These are phyloP conservation scores for Crassisporium funariophilum DNA, from an alignment of 768 basidiomycete species.

Conservation along the genomic window DNA sequence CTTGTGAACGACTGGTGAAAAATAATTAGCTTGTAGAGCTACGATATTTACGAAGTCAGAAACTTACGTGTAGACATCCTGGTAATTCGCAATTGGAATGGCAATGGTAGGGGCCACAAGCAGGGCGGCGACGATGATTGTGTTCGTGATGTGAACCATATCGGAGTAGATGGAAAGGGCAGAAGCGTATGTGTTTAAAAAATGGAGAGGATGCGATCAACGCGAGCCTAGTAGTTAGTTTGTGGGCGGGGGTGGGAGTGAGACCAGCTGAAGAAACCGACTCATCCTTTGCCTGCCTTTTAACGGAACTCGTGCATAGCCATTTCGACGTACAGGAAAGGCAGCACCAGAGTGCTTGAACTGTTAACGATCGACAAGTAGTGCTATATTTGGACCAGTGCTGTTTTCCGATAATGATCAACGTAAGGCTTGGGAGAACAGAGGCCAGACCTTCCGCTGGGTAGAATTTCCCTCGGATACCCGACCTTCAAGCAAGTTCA, in stretches of 20 bases:
- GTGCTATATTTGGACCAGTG: too few species aligned
- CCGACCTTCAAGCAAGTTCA: too few species aligned
- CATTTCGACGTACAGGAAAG: too few species aligned
- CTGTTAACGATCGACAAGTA: too few species aligned
- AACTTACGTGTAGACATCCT: constrained; percentile 6
- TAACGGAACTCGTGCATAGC: too few species aligned
- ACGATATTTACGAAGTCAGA: too few species aligned
- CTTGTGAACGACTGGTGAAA: constrained; percentile 2
- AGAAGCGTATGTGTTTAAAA: not conserved
- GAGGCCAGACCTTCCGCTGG: too few species aligned
- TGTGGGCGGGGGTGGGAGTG: constrained; percentile 4
- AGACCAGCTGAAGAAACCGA: constrained; percentile 19
- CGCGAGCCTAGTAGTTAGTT: constrained; percentile 6
- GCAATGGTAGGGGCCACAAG: constrained; percentile 9
- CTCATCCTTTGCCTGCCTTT: not conserved
- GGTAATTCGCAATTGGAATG: constrained; percentile 4
- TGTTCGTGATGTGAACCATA: constrained; percentile 13
- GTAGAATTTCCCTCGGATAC: too few species aligned
- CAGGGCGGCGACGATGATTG: constrained; percentile 3
- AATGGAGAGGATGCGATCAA: constrained; percentile 4
- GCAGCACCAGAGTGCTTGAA: too few species aligned
- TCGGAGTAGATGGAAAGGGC: not conserved
- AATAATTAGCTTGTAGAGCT: not conserved
- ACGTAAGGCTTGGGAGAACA: too few species aligned
- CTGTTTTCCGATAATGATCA: too few species aligned